phyloP scores from a whole-genome alignment of 352 stramenopile species.

The Pythium apleroticum region DNA sequence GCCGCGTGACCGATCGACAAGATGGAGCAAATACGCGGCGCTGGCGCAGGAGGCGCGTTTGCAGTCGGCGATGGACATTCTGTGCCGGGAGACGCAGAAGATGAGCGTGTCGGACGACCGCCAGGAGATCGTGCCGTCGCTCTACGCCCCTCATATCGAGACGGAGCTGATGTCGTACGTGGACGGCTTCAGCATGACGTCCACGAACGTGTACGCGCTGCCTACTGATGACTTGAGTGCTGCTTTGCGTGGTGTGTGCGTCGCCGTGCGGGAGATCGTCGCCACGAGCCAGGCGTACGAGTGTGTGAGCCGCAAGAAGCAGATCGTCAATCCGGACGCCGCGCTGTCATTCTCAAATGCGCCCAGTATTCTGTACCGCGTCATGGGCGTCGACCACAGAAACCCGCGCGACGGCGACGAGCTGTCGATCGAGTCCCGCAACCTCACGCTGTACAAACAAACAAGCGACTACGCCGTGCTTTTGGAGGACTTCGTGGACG shows the following conservation, averaged over 20 bases:
- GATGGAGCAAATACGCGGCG: not conserved
- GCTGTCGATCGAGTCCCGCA: constrained; percentile 25
- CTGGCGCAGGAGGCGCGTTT: not conserved
- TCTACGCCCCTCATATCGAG: not conserved
- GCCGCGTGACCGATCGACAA: not conserved
- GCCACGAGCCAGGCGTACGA: constrained; percentile 27
- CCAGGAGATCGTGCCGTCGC: not conserved
- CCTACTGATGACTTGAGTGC: constrained; percentile 30
- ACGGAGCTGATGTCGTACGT: not conserved
- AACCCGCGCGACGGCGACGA: not conserved
- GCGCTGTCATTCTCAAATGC: too few species aligned
- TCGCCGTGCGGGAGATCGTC: constrained; percentile 26
- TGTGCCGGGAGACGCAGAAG: constrained; percentile 2
- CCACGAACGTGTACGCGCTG: constrained; percentile 33
- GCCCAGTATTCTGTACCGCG: not conserved
- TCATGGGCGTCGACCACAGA: not conserved
- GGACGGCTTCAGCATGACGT: constrained; percentile 16
- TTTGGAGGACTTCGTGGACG: constrained; percentile 34
- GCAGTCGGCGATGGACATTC: constrained; percentile 8
- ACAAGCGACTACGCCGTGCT: constrained; percentile 26
- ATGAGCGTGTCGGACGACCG: not conserved
- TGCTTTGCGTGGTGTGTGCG: constrained; percentile 24
- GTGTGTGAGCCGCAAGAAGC: constrained; percentile 11
- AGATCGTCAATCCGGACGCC: constrained; percentile 13
- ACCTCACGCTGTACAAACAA: constrained; percentile 28